phyloP scores from a whole-genome alignment of 768 basidiomycete species.

The Lactarius indigo region DNA sequence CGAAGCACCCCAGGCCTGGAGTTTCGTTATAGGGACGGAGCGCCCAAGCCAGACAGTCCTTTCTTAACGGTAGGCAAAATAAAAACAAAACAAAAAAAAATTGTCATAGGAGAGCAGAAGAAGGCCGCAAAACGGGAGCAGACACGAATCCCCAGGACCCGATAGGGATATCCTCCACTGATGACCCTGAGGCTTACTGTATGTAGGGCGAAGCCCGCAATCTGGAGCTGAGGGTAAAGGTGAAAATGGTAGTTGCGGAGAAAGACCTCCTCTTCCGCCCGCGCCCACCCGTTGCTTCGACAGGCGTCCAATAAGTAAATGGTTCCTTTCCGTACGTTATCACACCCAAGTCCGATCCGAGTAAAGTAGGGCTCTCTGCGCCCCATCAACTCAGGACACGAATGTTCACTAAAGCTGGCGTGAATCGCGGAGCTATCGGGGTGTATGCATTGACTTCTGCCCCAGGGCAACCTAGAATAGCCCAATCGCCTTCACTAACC shows the following conservation, averaged over 20 bases:
- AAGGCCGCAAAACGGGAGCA: neutral
- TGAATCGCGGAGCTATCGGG: conserved; percentile 23
- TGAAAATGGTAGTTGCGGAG: conserved; percentile 2
- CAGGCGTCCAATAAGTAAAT: conserved; percentile 14
- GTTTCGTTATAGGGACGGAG: conserved; percentile 21
- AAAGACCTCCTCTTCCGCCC: neutral
- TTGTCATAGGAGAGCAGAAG: conserved; percentile 11
- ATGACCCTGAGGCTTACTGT: conserved; percentile 6
- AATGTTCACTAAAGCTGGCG: conserved; percentile 2
- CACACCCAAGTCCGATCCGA: conserved; percentile 10
- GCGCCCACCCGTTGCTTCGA: neutral
- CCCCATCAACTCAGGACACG: conserved; percentile 1
- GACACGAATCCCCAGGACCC: conserved; percentile 1
- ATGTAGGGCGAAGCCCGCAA: conserved; percentile 1
- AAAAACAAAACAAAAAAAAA: neutral
- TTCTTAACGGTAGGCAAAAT: neutral
- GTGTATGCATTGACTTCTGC: conserved; percentile 2
- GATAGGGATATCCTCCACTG: conserved; percentile 3
- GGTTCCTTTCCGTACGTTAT: neutral
- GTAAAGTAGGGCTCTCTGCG: conserved; percentile 7
- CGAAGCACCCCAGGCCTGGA: conserved; percentile 11
- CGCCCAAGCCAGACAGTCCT: conserved; percentile 1
- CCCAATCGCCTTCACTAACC: neutral
- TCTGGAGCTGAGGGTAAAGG: neutral
- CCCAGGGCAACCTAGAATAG: conserved; percentile 1